These are phyloP conservation scores for Cochlearia excelsa DNA, from an alignment of 345 rosid species.

Conservation along the genomic window DNA sequence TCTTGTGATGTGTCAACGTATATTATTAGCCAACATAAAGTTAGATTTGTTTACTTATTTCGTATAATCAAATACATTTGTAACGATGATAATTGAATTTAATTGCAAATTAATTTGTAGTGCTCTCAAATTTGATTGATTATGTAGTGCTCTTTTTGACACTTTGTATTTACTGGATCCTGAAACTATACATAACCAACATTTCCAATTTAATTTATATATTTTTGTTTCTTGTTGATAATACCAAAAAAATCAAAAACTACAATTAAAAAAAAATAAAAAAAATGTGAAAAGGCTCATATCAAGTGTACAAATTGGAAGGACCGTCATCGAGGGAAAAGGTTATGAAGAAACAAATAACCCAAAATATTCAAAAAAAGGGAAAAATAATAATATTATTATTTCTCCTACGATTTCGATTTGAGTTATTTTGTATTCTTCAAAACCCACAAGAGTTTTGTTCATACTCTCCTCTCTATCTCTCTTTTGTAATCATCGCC, in stretches of 20 bases:
- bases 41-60: too few relatives aligned
- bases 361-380: constrained; percentile 13
- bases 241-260: neutral
- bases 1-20: too few relatives aligned
- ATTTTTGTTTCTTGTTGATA: neutral
- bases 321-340: constrained; percentile 35
- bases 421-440: neutral
- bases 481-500: constrained; percentile 38
- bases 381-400: constrained; percentile 4
- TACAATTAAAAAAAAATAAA: neutral
- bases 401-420: constrained; percentile 35
- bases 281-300: constrained; percentile 29
- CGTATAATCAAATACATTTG: too few relatives aligned
- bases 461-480: constrained; percentile 31
- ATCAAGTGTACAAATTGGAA: constrained; percentile 36
- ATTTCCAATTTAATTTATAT: too few relatives aligned
- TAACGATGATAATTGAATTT: too few relatives aligned
- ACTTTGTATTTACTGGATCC: too few relatives aligned
- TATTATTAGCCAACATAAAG: too few relatives aligned
- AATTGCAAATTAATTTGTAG: too few relatives aligned
- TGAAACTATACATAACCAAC: too few relatives aligned
- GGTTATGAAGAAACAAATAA: neutral
- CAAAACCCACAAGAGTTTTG: constrained; percentile 24
- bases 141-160: too few relatives aligned
- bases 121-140: too few relatives aligned